Conservation (phyloP, 306 rosid genomes). For the Prinsepia uniflora region DNA sequence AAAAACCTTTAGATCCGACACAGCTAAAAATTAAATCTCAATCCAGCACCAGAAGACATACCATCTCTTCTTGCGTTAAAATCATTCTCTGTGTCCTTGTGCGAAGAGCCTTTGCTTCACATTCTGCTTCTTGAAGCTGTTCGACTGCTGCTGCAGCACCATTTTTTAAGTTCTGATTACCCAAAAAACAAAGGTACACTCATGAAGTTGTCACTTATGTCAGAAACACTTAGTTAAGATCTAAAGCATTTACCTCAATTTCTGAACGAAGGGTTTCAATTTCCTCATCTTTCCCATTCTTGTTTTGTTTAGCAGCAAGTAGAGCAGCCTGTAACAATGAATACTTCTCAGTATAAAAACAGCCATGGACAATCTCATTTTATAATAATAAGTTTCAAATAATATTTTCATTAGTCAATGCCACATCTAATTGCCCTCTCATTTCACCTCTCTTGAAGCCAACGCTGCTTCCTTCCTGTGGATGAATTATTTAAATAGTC, state of each 20-base stretch:
- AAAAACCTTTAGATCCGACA: constrained; percentile 12
- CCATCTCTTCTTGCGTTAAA: constrained; percentile 99
- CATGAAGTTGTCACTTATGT: constrained; percentile 18
- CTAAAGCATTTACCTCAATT: constrained; percentile 53
- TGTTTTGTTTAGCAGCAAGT: constrained; percentile 80
- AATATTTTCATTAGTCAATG: not conserved
- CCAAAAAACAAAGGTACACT: constrained; percentile 14
- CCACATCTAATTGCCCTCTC: constrained; percentile 16
- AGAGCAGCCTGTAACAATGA: constrained; percentile 74
- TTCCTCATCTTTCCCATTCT: constrained; percentile 74
- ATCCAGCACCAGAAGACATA: constrained; percentile 36
- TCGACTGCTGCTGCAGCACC: constrained; percentile 67
- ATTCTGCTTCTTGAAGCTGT: constrained; percentile 83
- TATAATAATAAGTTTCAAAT: not conserved
- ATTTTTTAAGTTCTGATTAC: constrained; percentile 70
- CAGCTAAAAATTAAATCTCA: constrained; percentile 7
- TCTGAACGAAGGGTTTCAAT: constrained; percentile 71
- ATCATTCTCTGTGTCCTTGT: constrained; percentile 94
- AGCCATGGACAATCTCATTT: not conserved
- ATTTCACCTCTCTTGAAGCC: constrained; percentile 91
- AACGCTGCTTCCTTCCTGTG: constrained; percentile 94
- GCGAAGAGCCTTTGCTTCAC: constrained; percentile 84
- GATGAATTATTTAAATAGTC: constrained; percentile 32
- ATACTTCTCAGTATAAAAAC: constrained; percentile 27
- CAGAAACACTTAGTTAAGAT: constrained; percentile 14